phyloP scores from a whole-genome alignment of 2,329 filamentous ascomycete species.

The Sphaerulina musiva region DNA sequence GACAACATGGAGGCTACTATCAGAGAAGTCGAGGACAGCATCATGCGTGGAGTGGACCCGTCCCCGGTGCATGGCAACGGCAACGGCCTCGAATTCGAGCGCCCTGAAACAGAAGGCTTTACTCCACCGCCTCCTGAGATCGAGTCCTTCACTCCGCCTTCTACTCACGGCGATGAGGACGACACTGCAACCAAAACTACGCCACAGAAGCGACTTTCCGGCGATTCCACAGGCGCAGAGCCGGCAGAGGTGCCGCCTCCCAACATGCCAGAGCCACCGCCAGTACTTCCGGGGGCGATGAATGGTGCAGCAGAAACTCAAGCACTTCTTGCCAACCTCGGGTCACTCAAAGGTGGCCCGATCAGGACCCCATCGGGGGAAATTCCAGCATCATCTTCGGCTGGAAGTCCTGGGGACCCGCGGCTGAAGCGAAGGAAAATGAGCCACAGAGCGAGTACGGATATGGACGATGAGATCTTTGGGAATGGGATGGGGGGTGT shows the following conservation, averaged over 20 bases:
- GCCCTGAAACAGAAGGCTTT: slow-evolving; percentile 38
- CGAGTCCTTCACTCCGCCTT: slow-evolving; percentile 72
- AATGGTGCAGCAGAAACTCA: slow-evolving; percentile 15
- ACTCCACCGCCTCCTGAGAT: slow-evolving; percentile 71
- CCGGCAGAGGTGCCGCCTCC: slow-evolving; percentile 26
- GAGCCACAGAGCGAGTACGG: slow-evolving; percentile 24
- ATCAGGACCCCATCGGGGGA: slow-evolving; percentile 26
- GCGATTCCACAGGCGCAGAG: slow-evolving; percentile 39
- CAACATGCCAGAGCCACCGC: slow-evolving; percentile 28
- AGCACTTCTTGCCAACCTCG: slow-evolving; percentile 27
- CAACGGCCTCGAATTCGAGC: slow-evolving; percentile 20
- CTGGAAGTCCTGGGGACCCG: slow-evolving; percentile 26
- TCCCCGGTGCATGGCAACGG: slow-evolving; percentile 34
- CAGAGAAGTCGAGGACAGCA: slow-evolving; percentile 80
- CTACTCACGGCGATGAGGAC: slow-evolving; percentile 32
- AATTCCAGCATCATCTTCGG: slow-evolving; percentile 10
- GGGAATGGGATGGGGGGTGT: slow-evolving; percentile 26
- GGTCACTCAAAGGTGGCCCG: slow-evolving; percentile 17
- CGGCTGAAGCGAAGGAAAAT: slow-evolving; percentile 34
- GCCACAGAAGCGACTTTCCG: slow-evolving; percentile 19
- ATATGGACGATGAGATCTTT: slow-evolving; percentile 31
- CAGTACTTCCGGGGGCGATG: slow-evolving; percentile 17
- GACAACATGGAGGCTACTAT: slow-evolving; percentile 72
- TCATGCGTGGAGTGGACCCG: slow-evolving; percentile 73
- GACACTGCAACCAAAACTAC: slow-evolving; percentile 6